phyloP scores from a whole-genome alignment of 2,329 filamentous ascomycete species.

The Arthrobotrys pseudoclavata region DNA sequence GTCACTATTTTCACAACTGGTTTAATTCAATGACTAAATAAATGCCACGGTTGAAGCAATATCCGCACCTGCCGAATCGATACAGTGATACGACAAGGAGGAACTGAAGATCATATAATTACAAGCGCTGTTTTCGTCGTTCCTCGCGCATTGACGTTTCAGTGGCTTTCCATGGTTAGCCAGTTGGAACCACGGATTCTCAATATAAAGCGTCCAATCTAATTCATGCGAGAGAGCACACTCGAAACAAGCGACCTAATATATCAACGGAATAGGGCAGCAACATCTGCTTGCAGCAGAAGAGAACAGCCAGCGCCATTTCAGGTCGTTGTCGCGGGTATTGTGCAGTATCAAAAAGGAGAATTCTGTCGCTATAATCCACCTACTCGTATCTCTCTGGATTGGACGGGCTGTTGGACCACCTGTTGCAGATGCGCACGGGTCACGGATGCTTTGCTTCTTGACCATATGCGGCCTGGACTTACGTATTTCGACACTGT shows the following conservation, averaged over 20 bases:
- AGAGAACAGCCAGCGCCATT: conserved; percentile 44
- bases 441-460: conserved; percentile 59
- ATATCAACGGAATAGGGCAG: conserved; percentile 34
- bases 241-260: conserved; percentile 54
- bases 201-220: conserved; percentile 18
- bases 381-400: conserved; percentile 18
- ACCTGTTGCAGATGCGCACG: conserved; percentile 59
- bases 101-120: conserved; percentile 7
- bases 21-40: conserved; percentile 36
- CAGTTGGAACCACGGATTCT: conserved; percentile 17
- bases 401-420: conserved; percentile 39
- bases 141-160: conserved; percentile 29
- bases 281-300: conserved; percentile 45
- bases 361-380: conserved; percentile 27
- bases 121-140: conserved; percentile 16
- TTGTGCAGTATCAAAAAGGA: conserved; percentile 36
- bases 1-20: conserved; percentile 40
- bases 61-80: conserved; percentile 57
- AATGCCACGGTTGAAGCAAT: conserved; percentile 56
- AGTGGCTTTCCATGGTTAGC: conserved; percentile 22
- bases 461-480: conserved; percentile 60
- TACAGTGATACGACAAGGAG: conserved; percentile 38
- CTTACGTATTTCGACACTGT: conserved; percentile 61
- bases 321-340: conserved; percentile 47
- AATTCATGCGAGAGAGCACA: conserved; percentile 32